These are phyloP conservation scores for Penicillium parvum DNA, from an alignment of 495 filamentous ascomycete species.

Conservation along the genomic window DNA sequence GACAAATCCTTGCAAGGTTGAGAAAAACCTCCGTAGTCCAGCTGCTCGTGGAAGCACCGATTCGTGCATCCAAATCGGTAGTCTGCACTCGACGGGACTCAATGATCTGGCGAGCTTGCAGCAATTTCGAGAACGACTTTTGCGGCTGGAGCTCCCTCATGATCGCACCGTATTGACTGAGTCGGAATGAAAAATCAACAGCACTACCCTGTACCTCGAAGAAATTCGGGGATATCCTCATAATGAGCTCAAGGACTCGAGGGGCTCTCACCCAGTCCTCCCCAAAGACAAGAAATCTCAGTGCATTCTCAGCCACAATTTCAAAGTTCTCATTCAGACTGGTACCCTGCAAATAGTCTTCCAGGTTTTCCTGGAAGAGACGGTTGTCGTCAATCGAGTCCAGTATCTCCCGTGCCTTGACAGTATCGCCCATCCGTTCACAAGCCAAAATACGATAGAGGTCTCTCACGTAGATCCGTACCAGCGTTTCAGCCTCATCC, in stretches of 20 bases:
- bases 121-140: constrained; percentile 14
- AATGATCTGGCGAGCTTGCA: constrained; percentile 14
- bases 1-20: constrained; percentile 17
- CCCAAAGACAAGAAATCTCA: constrained; percentile 8
- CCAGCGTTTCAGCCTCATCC: background rate
- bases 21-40: constrained; percentile 16
- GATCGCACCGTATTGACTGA: constrained; percentile 8
- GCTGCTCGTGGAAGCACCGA: constrained; percentile 5
- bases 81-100: constrained; percentile 17
- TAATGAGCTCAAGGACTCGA: constrained; percentile 12
- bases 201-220: constrained; percentile 13
- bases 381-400: constrained; percentile 20
- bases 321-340: constrained; percentile 6
- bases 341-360: constrained; percentile 8
- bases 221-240: constrained; percentile 13
- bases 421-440: constrained; percentile 14
- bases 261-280: constrained; percentile 13
- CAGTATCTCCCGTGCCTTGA: constrained; percentile 12
- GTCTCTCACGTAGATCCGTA: constrained; percentile 11
- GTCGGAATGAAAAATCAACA: constrained; percentile 9
- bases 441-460: constrained; percentile 20
- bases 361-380: constrained; percentile 16
- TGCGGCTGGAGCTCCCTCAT: constrained; percentile 19
- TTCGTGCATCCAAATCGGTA: constrained; percentile 17
- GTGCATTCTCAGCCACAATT: constrained; percentile 10